Evolutionary conservation across 75 land plant species (phyloP), one percentile per base, ranked within the genome.

Genomic region (Selaginella moellendorffii): DNA sequence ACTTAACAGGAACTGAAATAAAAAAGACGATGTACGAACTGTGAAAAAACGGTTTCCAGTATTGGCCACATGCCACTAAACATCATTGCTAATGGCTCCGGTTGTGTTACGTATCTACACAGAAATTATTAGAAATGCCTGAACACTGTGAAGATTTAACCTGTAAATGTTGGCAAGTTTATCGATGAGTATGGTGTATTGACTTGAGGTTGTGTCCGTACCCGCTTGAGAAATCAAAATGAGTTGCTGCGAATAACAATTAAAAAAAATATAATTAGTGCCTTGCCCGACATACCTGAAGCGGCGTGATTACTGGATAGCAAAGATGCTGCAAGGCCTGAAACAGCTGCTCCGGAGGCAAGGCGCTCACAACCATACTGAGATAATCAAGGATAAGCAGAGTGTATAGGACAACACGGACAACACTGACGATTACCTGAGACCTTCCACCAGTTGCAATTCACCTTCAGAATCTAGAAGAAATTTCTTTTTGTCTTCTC

Each of bases 291-390:
- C 26, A 22, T 64, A 83, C 98, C 87, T 93, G 83, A 61, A 93
- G 69, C 24, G 96, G 82, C 61, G 72, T 71, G 22, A 85, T 75
- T 62, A 75, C 75, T 20, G 90, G 90, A 27, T 76, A 51, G 75
- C 83, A 83, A 26, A 93, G 66, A 65, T 79, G 79, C 29, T 89
- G 90, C 31, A 93, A 63, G 2, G 87, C 96, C 36, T 78, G 83
- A 60, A 79, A 72, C 23, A 88, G 81, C 67, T 81, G 74, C 0
- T 83, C 90, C 56, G 73, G 73, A 51, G 90, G 83, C 68, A 93
- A 81, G 61, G 93, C 87, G 54, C 85, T 85, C 20, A 89, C 80
- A 26, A 93, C 90, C 77, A 83, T 76, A 65, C 98, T 93, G 82
- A 69, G 23, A 22, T 0, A 9, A 66, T 27, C 61, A 71, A 66